Conservation (phyloP, 179 eudicot genomes). For the Spinacia oleracea region DNA sequence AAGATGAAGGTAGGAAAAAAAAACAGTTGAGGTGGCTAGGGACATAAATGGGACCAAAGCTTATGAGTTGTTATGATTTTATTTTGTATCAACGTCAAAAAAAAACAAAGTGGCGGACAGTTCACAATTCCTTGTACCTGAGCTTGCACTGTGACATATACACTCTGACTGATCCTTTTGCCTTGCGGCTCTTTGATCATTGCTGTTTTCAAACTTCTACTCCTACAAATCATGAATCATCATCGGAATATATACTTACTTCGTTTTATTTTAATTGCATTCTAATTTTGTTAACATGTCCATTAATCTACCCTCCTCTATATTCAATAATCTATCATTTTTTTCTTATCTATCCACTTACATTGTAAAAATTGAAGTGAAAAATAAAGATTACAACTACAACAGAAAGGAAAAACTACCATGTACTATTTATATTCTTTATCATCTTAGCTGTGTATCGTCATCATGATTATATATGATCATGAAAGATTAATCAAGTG, state of each 20-base stretch:
- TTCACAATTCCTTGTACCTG: conserved; percentile 24
- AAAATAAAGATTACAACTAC: no score
- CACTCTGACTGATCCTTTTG: neutral
- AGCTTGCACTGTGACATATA: conserved; percentile 14
- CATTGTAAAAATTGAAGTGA: no score
- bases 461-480: neutral
- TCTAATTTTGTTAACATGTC: no score
- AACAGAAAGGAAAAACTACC: no score
- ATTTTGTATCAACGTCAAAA: conserved; percentile 9
- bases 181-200: neutral
- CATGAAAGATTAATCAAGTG: neutral
- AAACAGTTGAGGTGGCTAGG: neutral
- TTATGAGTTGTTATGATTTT: neutral
- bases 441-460: conserved; percentile 1
- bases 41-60: conserved; percentile 18
- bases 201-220: neutral
- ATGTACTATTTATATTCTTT: neutral
- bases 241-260: no score
- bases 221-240: neutral
- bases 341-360: no score
- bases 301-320: no score
- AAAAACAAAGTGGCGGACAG: conserved; percentile 18
- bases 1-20: no score
- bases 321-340: no score
- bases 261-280: no score